Base-by-base conservation (phyloP, 805 yeast genomes). In the Vanderwaltozyma polyspora region DNA sequence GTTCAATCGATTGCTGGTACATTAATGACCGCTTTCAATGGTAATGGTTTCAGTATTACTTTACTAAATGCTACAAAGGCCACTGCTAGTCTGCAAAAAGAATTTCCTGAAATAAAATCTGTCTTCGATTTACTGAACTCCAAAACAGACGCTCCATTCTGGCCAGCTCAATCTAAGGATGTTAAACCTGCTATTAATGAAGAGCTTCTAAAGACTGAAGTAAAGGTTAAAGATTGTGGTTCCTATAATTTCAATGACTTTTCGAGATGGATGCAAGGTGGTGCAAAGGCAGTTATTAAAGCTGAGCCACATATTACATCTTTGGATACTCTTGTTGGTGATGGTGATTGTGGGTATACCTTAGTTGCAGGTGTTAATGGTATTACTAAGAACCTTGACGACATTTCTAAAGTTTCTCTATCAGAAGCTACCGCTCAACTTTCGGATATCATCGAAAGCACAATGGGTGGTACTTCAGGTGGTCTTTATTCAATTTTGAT, bases 401-500 rank as follows among this genome's bases (percentile, higher is more conserved):
- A 57, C 7, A 47, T 70, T 19, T 60, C 67, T 21, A 55, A 58
- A 19, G 42, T 53, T 3, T 62, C 66, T 6, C 52, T 70, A 15
- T 66, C 71, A n/a, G 66, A 74, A 33, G 72, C 81, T 1, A 55
- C 83, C 29, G 66, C 76, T n/a, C 72, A 72, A 44, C 68, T 87
- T 32, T 82, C 95, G 3, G 94, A 85, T 36, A 57, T 80, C 15
- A 85, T 87, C 24, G 96, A 87, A 54, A 74, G 75, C 36, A 75
- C 74, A n/a, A 89, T 89, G 96, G 97, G 96, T 34, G 97, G 97
- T 33, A 89, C 97, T 0, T 82, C 94, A 1, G 97, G 97, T 34
- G 96, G 95, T 1, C 59, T 87, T 25, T 87, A 87, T 57, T 81
- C 94, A 3, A 89, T 87, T 36, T 83, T 67, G 59, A 64, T 89